phyloP scores from a whole-genome alignment of 495 filamentous ascomycete species.

The Lophiotrema nucula region DNA sequence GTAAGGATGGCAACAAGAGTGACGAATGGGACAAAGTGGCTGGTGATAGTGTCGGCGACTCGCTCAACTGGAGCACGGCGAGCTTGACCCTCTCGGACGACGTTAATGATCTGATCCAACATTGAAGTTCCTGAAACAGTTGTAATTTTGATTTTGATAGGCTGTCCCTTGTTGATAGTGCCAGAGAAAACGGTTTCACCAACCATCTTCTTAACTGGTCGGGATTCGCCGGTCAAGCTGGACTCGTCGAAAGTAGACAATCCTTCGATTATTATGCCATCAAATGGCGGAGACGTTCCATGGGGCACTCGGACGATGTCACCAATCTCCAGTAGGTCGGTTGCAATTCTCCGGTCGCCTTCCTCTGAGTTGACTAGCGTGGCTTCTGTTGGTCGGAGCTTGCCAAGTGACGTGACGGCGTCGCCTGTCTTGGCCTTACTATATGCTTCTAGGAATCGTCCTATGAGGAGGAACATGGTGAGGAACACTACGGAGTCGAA shows the following conservation, averaged over 20 bases:
- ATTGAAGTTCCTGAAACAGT: constrained; percentile 75
- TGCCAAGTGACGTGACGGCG: constrained; percentile 75
- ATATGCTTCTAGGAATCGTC: constrained; percentile 81
- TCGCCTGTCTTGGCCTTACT: constrained; percentile 91
- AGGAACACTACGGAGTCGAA: constrained; percentile 95
- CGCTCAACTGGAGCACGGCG: constrained; percentile 83
- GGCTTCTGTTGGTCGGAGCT: constrained; percentile 77
- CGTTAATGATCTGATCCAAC: constrained; percentile 86
- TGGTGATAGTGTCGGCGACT: constrained; percentile 77
- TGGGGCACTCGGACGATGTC: constrained; percentile 75
- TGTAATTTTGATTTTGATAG: constrained; percentile 68
- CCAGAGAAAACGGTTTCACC: constrained; percentile 80
- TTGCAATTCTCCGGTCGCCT: constrained; percentile 48
- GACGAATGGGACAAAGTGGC: constrained; percentile 86
- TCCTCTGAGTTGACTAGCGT: constrained; percentile 54
- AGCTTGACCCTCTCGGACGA: constrained; percentile 88
- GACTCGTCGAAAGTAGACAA: constrained; percentile 80
- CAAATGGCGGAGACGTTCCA: constrained; percentile 81
- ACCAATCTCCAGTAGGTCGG: constrained; percentile 80
- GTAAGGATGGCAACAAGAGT: constrained; percentile 77
- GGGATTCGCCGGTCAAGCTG: constrained; percentile 85
- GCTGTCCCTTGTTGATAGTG: constrained; percentile 76
- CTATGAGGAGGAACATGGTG: constrained; percentile 84
- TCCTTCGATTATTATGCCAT: constrained; percentile 68
- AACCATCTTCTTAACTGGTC: constrained; percentile 64